Evolutionary conservation across 176 grass and related monocot species (phyloP), one percentile per base, ranked within the genome.

Genomic region (Sorghum bicolor): DNA sequence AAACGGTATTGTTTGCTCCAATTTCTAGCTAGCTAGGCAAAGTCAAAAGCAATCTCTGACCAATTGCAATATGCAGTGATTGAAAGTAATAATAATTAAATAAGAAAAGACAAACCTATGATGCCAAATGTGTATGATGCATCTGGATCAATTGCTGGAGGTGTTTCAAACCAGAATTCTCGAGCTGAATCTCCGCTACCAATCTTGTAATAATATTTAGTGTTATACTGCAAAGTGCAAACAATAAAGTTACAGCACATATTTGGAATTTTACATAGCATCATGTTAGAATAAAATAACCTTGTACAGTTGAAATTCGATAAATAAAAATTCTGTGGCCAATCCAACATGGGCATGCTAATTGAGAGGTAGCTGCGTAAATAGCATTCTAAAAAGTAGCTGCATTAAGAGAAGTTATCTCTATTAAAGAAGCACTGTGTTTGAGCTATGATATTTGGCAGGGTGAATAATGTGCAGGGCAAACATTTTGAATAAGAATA

Each of bases 191-290:
- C 55, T 29, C 87, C 93, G 0, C 71, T 86, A 72, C 93, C 93
- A 85, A 98, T 92, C 87, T 94, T 98, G 69, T 98, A 98, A 79
- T 95, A 93, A 84, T 98, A 98, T 41, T 95, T 98, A 69, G 93
- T 94, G 58, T 84, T 74, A 73, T 90, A 92, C 96, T 95, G 72
- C 78, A 89, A 92, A 40, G 24, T 58, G n/a, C 15, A 70, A 82
- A 71, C 26, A 89, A 22, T 16, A 85, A 50, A 58, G 31, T 69
- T 81, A 69, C 16, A 81, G 20, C 15, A 55, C 34, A 72, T 41
- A 30, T 66, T 79, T 53, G 25, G 4, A 80, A 37, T 28, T 80
- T 82, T 43, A 61, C 19, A 74, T 63, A 55, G 13, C 1, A 82
- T 47, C 25, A 83, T 74, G 60, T 79, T 38, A 11, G 11, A 74